Evolutionary conservation across 768 basidiomycete genomes (phyloP).

Genomic region (Postia placenta): DNA sequence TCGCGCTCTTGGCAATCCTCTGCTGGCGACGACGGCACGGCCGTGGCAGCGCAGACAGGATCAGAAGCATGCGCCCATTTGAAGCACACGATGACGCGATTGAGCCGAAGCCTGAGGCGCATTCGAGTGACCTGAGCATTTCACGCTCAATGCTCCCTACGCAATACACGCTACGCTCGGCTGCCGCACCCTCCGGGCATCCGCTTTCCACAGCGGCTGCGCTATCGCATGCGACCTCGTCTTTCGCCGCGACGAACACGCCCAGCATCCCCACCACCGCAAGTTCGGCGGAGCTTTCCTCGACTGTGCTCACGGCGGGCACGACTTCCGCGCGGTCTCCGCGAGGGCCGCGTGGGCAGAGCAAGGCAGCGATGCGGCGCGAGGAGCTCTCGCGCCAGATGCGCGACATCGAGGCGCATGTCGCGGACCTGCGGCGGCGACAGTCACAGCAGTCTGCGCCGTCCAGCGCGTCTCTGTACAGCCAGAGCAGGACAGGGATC

Average conservation of each 20-base stretch:
- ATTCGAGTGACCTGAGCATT: too few relatives aligned
- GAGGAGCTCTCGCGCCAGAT: background rate
- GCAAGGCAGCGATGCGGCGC: background rate
- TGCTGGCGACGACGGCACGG: background rate
- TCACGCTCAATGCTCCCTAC: too few relatives aligned
- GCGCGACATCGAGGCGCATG: constrained; percentile 1
- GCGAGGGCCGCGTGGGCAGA: background rate
- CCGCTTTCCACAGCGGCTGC: background rate
- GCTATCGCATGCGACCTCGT: background rate
- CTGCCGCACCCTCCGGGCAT: background rate
- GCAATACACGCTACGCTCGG: too few relatives aligned
- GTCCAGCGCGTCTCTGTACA: background rate
- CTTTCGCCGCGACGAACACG: background rate
- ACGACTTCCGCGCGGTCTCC: background rate
- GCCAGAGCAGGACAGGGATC: too few relatives aligned
- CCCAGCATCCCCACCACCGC: background rate
- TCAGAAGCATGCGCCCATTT: background rate
- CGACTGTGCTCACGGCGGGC: background rate
- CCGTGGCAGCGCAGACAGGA: background rate
- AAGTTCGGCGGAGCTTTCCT: background rate
- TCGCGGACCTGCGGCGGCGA: background rate
- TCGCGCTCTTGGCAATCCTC: background rate
- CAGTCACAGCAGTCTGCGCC: background rate
- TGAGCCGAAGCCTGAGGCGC: background rate
- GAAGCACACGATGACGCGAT: background rate